These are phyloP conservation scores for Mallotus japonicus DNA, from an alignment of 441 rosid genomes.

Conservation along the genomic window DNA sequence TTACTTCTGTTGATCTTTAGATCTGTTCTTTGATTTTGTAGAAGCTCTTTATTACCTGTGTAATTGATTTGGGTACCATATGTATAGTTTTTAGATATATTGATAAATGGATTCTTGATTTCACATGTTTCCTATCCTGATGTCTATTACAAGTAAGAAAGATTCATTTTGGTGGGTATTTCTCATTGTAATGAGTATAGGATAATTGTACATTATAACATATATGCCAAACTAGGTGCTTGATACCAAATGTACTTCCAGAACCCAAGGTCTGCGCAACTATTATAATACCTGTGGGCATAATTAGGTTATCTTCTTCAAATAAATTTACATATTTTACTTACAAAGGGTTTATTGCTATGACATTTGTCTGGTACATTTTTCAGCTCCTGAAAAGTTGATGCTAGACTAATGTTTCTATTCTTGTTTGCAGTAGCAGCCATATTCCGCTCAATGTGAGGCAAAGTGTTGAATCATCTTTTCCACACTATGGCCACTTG, in stretches of 20 bases:
- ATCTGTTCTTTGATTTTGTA: neutral
- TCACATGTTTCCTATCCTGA: neutral
- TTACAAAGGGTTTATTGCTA: slow-evolving; percentile 1
- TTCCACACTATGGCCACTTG: slow-evolving; percentile 74
- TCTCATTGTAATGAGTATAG: slow-evolving; percentile 4
- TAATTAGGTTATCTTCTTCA: neutral
- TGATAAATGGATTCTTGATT: neutral
- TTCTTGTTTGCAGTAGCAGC: slow-evolving; percentile 36
- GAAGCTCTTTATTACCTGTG: neutral
- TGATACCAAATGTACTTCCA: neutral
- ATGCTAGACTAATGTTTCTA: slow-evolving; percentile 2
- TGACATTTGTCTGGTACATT: neutral
- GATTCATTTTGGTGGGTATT: neutral
- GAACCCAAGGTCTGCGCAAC: neutral
- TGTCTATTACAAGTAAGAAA: neutral
- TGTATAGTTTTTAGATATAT: neutral
- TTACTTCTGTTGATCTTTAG: too few relatives aligned
- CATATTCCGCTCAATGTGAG: slow-evolving; percentile 35
- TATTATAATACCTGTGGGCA: neutral
- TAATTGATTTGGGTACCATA: neutral
- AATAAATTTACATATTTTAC: neutral
- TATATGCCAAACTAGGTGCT: neutral
- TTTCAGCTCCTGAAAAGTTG: neutral
- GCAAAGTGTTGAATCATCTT: slow-evolving; percentile 47
- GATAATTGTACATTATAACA: neutral